Evolutionary conservation across 2,329 filamentous ascomycete genomes (phyloP).

Genomic region (Claviceps sorghi): DNA sequence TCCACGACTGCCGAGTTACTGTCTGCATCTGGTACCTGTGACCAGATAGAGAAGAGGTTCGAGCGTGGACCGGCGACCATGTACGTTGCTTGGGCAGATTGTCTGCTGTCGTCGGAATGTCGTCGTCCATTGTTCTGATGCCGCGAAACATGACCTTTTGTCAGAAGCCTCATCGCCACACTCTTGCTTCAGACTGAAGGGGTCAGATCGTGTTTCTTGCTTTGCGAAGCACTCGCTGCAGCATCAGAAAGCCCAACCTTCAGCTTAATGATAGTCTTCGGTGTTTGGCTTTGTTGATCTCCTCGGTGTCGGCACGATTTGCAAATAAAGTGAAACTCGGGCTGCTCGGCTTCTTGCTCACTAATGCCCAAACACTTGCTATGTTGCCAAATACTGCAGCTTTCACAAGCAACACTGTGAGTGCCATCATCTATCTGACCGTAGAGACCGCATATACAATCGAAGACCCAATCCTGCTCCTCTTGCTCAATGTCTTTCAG

Average conservation of each 20-base stretch:
- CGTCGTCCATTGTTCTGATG: background rate
- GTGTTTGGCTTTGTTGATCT: slow-evolving; percentile 47
- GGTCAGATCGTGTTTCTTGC: background rate
- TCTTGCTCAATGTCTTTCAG: slow-evolving; percentile 57
- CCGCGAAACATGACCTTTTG: background rate
- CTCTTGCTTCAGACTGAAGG: background rate
- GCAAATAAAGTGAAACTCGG: slow-evolving; percentile 82
- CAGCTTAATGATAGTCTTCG: slow-evolving; percentile 35
- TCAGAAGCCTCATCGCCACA: background rate
- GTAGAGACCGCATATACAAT: slow-evolving; percentile 81
- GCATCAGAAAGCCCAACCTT: slow-evolving; percentile 23
- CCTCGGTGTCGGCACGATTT: slow-evolving; percentile 57
- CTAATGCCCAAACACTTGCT: slow-evolving; percentile 78
- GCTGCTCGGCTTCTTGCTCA: slow-evolving; percentile 63
- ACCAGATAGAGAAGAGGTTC: background rate
- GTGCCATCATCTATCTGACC: slow-evolving; percentile 90
- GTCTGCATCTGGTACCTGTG: background rate
- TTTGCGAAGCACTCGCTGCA: slow-evolving; percentile 4
- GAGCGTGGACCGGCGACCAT: background rate
- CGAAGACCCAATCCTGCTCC: slow-evolving; percentile 85
- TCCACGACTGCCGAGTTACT: background rate
- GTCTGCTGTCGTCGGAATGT: background rate
- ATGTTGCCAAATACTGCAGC: slow-evolving; percentile 92
- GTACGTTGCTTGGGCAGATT: background rate
- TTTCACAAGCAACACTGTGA: slow-evolving; percentile 86